Conservation (phyloP, 352 stramenopile genomes). For the Globisporangium spinosum region DNA sequence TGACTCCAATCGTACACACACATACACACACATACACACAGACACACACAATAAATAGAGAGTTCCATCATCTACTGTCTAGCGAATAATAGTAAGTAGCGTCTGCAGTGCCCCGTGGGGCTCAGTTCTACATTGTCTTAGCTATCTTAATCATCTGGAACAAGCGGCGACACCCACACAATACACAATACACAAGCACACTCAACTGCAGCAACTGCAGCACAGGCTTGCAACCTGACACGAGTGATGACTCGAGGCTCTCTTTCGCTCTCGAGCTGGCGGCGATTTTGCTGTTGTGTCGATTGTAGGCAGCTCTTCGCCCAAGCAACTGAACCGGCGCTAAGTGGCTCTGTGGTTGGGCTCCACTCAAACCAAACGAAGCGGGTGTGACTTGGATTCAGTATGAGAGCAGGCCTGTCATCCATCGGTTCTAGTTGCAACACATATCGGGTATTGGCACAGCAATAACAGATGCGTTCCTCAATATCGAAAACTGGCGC, state of each 20-base stretch:
- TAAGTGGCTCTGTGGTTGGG: background rate
- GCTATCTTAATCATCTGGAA: conserved; percentile 74
- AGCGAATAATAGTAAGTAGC: conserved; percentile 74
- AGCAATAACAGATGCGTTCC: background rate
- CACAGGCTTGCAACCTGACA: too few relatives aligned
- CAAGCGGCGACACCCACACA: conserved; percentile 7
- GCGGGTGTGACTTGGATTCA: conserved; percentile 2
- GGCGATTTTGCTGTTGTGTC: conserved; percentile 8
- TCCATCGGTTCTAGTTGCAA: background rate
- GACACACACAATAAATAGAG: background rate
- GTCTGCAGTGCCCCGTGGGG: conserved; percentile 45
- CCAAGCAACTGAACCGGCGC: background rate
- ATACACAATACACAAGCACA: conserved; percentile 20
- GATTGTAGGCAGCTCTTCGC: background rate
- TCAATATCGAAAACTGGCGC: background rate
- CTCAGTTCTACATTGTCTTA: conserved; percentile 31
- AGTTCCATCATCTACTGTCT: conserved; percentile 87
- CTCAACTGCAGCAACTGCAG: background rate
- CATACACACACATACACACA: background rate
- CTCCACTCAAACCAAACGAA: conserved; percentile 14
- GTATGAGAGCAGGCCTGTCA: background rate
- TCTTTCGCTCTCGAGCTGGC: background rate
- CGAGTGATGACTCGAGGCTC: too few relatives aligned
- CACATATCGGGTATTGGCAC: background rate
- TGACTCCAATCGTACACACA: background rate